Percentiles rank a stretch among this genome's conserved stretches.
These are phyloP conservation scores for Amanita phalloides DNA, from an alignment of 768 basidiomycete genomes.

Conservation along the genomic window DNA sequence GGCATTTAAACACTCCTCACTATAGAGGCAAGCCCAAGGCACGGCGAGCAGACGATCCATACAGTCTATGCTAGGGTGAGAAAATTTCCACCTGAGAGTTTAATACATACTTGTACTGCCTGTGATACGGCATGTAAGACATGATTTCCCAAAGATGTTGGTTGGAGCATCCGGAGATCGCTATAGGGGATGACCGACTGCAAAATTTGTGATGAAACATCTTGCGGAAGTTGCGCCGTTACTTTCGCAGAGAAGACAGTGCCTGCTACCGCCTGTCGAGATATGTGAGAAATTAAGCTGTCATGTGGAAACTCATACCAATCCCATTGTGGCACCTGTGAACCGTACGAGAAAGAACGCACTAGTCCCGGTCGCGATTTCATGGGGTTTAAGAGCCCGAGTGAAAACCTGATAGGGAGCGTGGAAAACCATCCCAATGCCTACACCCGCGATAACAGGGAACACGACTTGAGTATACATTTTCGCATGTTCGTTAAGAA, in stretches of 20 bases:
- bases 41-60: constrained; percentile 66
- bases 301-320: constrained; percentile 36
- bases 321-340: constrained; percentile 73
- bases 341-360: constrained; percentile 85
- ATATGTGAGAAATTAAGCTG: constrained; percentile 5
- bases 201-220: constrained; percentile 27
- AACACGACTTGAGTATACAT: constrained; percentile 37
- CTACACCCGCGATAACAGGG: constrained; percentile 65
- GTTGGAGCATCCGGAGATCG: constrained; percentile 33
- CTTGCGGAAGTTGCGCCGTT: constrained; percentile 35
- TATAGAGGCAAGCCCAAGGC: constrained; percentile 53
- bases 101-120: constrained; percentile 46
- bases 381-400: constrained; percentile 48
- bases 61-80: constrained; percentile 34
- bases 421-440: constrained; percentile 78
- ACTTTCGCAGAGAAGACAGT: constrained; percentile 56
- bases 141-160: constrained; percentile 30
- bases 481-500: constrained; percentile 45
- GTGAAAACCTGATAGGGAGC: constrained; percentile 78
- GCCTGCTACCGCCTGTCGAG: constrained; percentile 59
- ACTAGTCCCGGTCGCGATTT: constrained; percentile 71
- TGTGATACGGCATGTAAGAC: constrained; percentile 44
- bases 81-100: not conserved
- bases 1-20: constrained; percentile 22
- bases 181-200: constrained; percentile 45